These are phyloP conservation scores for Beauveria australis DNA, from an alignment of 2,329 filamentous ascomycete species.

Conservation along the genomic window DNA sequence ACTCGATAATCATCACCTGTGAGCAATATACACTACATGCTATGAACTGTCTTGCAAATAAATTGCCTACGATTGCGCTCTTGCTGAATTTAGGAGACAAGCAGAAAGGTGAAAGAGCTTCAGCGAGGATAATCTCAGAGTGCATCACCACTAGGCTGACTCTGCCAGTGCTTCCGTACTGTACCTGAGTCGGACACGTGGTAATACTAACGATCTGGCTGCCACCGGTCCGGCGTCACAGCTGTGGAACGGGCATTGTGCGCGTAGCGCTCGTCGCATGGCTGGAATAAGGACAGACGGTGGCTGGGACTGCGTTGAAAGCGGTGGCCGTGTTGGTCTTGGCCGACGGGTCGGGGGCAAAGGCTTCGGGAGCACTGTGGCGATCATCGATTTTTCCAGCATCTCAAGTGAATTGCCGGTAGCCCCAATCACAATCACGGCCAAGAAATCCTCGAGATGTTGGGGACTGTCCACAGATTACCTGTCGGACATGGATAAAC, in stretches of 20 bases:
- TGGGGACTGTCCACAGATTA: neutral
- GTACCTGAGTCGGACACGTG: neutral
- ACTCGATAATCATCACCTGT: neutral
- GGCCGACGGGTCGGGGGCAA: slow-evolving; percentile 14
- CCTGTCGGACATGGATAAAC: too few relatives aligned
- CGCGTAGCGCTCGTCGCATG: neutral
- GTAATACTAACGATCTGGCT: neutral
- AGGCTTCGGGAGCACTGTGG: neutral
- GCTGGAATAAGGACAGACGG: slow-evolving; percentile 14
- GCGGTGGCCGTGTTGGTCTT: slow-evolving; percentile 26
- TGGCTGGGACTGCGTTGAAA: slow-evolving; percentile 30
- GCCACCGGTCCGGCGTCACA: neutral
- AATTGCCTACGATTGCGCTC: neutral
- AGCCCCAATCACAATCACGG: neutral
- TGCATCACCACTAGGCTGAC: too few relatives aligned
- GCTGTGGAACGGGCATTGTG: too few relatives aligned
- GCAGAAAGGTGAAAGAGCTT: neutral
- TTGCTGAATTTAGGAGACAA: neutral
- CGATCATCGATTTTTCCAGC: neutral
- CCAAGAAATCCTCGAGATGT: neutral
- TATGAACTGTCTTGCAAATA: neutral
- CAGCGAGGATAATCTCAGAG: neutral
- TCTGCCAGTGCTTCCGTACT: neutral
- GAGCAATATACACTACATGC: neutral
- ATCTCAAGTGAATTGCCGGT: neutral